These are phyloP conservation scores for Casuarina cunninghamiana DNA, from an alignment of 306 rosid species.

Conservation along the genomic window DNA sequence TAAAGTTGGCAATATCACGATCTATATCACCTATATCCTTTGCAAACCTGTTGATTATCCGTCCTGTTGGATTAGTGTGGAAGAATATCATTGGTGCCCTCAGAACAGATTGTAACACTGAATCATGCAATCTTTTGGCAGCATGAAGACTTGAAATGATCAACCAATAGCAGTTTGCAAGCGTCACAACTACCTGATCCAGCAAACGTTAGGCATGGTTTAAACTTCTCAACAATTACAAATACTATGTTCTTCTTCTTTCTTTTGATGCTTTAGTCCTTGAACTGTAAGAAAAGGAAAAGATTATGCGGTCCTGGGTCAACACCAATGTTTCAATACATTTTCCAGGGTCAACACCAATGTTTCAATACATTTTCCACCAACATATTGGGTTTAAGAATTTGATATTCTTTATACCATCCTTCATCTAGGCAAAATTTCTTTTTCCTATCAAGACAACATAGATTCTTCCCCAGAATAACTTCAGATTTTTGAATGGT, in stretches of 20 bases:
- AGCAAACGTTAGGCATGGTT: conserved; percentile 15
- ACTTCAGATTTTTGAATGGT: background rate
- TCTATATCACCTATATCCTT: conserved; percentile 82
- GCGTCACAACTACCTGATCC: conserved; percentile 66
- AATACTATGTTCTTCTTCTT: background rate
- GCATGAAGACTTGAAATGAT: conserved; percentile 73
- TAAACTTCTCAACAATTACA: background rate
- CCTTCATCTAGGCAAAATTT: background rate
- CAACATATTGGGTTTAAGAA: background rate
- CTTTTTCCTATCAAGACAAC: background rate
- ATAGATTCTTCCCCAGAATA: background rate
- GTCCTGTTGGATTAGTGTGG: conserved; percentile 85
- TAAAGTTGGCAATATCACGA: conserved; percentile 46
- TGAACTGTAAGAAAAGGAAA: background rate
- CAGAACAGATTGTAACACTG: conserved; percentile 53
- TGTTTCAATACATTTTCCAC: background rate
- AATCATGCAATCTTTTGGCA: conserved; percentile 65
- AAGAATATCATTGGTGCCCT: conserved; percentile 86
- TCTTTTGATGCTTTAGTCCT: background rate
- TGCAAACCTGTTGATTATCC: conserved; percentile 88
- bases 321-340: background rate
- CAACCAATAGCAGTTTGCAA: conserved; percentile 77
- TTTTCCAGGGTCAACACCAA: background rate
- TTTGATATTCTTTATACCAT: background rate
- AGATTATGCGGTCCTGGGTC: background rate